Evolutionary conservation across 73 alveolate species (phyloP).

Genomic region (Tetrahymena malaccensis): DNA sequence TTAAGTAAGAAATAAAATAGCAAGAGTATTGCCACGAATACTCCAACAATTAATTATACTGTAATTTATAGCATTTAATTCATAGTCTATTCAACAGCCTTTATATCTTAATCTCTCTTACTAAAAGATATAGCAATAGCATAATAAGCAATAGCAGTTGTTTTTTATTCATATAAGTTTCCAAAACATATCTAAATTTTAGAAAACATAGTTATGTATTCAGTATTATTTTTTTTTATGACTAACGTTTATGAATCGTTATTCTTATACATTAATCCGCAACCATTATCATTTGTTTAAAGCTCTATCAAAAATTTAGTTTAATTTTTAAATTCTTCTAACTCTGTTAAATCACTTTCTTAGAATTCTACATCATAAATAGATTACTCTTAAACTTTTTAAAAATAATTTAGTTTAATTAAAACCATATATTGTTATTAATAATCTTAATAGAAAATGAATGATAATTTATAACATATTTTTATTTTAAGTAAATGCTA

Average conservation of each 20-base stretch:
- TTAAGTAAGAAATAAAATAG: background rate
- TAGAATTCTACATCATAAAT: background rate
- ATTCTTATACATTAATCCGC: background rate
- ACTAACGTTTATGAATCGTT: background rate
- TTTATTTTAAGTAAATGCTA: no score
- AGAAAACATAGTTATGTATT: background rate
- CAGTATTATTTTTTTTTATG: background rate
- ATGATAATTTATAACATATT: no score
- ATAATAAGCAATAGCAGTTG: background rate
- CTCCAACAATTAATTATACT: background rate
- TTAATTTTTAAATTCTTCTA: background rate
- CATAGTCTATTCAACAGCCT: background rate
- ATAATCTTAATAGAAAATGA: no score
- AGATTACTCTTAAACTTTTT: background rate
- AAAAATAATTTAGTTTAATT: no score
- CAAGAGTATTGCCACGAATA: background rate
- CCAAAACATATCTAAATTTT: background rate
- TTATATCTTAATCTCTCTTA: background rate
- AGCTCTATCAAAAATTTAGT: background rate
- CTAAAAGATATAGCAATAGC: background rate
- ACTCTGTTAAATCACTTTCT: background rate
- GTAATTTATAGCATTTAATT: background rate
- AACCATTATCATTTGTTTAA: background rate
- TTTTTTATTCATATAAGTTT: background rate
- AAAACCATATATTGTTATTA: no score